Evolutionary conservation across 768 basidiomycete genomes (phyloP).

Genomic region (Aureoboletus auriporus): DNA sequence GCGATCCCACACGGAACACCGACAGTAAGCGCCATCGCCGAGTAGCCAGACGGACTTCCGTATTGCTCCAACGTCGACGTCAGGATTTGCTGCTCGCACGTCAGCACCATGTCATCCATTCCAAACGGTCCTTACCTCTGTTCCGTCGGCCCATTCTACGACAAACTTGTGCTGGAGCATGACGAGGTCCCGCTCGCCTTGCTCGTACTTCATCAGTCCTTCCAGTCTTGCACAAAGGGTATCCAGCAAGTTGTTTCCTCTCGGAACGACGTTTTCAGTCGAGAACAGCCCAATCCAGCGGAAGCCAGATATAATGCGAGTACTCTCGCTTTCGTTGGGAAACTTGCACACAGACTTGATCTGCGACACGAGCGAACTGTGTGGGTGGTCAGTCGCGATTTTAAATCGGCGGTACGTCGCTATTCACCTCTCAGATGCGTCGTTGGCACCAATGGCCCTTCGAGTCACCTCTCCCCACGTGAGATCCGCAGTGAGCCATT

Average conservation of each 20-base stretch:
- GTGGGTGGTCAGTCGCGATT: constrained; percentile 1
- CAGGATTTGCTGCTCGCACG: constrained; percentile 57
- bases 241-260: constrained; percentile 80
- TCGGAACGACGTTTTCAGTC: constrained; percentile 51
- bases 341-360: constrained; percentile 70
- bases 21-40: constrained; percentile 90
- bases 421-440: constrained; percentile 62
- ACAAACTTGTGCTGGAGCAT: constrained; percentile 99
- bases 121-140: constrained; percentile 40
- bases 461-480: constrained; percentile 85
- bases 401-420: not conserved
- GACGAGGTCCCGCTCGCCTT: constrained; percentile 90
- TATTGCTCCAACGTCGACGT: constrained; percentile 92
- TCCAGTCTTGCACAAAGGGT: constrained; percentile 91
- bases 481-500: constrained; percentile 69
- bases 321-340: constrained; percentile 64
- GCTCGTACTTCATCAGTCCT: constrained; percentile 86
- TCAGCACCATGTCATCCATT: constrained; percentile 3
- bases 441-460: constrained; percentile 64
- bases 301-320: constrained; percentile 83
- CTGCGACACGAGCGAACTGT: constrained; percentile 67
- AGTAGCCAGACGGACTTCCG: constrained; percentile 72
- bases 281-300: constrained; percentile 95
- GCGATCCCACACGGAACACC: constrained; percentile 95
- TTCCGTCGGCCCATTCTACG: constrained; percentile 85